Percentiles rank a stretch among this genome's conserved stretches.
phyloP scores from a whole-genome alignment of 257 asterid genomes.

The Salvia splendens region DNA sequence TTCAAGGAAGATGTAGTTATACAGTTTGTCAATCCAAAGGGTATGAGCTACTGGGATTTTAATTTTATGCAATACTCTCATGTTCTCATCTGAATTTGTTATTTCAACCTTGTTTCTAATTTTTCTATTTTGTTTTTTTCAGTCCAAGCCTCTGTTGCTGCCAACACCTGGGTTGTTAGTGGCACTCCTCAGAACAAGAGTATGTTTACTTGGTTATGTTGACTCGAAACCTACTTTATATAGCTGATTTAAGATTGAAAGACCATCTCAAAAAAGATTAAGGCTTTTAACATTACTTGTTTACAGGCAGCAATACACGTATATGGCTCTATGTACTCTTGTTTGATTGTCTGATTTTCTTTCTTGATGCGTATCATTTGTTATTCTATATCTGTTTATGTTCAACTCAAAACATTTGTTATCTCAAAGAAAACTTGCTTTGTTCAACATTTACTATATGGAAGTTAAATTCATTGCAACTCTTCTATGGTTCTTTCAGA shows the following conservation, averaged over 20 bases:
- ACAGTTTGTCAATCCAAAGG: slow-evolving; percentile 66
- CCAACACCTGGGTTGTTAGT: slow-evolving; percentile 78
- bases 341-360: no score
- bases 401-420: no score
- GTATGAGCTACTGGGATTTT: slow-evolving; percentile 27
- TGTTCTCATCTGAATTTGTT: no score
- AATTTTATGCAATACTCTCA: not conserved
- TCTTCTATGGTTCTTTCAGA: slow-evolving; percentile 34
- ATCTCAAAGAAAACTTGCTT: not conserved
- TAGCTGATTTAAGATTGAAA: not conserved
- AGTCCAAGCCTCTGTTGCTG: slow-evolving; percentile 77
- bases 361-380: no score
- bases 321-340: no score
- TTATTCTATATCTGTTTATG: no score
- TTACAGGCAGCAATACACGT: no score
- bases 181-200: slow-evolving; percentile 79
- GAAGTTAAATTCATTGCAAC: no score
- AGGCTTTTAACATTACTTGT: no score
- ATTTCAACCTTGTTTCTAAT: not conserved
- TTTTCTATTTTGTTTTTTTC: slow-evolving; percentile 2
- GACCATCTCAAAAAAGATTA: no score
- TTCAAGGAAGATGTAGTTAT: slow-evolving; percentile 74
- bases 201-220: slow-evolving; percentile 32
- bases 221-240: not conserved
- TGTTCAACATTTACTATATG: no score